A percentile compares a stretch with the other conserved stretches of the same genome.
These are phyloP conservation scores for Goffeauzyma gilvescens DNA, from an alignment of 768 basidiomycete species.

Conservation along the genomic window DNA sequence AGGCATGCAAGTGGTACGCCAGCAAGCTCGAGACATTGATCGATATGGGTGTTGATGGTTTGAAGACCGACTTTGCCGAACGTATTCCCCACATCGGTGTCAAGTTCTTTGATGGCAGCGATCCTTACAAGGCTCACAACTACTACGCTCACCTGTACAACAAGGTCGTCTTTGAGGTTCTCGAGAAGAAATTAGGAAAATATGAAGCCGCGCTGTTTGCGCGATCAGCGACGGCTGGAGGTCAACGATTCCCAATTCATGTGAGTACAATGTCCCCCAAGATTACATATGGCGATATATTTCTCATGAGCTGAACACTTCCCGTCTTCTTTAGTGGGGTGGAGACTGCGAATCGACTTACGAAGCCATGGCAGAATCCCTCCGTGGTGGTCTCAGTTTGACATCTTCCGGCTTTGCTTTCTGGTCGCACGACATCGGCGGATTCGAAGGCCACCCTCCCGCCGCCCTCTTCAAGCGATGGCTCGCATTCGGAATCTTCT, in stretches of 20 bases:
- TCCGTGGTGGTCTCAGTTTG: conserved; percentile 47
- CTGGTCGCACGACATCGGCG: conserved; percentile 58
- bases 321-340: conserved; percentile 15
- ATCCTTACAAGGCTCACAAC: conserved; percentile 51
- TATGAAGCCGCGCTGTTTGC: conserved; percentile 54
- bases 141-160: conserved; percentile 53
- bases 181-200: conserved; percentile 43
- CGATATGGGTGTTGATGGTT: conserved; percentile 35
- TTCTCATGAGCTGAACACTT: conserved; percentile 13
- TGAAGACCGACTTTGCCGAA: conserved; percentile 53
- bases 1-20: conserved; percentile 42
- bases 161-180: conserved; percentile 46
- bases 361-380: conserved; percentile 58
- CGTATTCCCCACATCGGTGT: conserved; percentile 51
- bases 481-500: conserved; percentile 59
- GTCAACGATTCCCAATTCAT: conserved; percentile 37
- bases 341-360: conserved; percentile 60
- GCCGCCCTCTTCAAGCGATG: conserved; percentile 55
- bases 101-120: conserved; percentile 47
- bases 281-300: conserved; percentile 26
- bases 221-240: conserved; percentile 47
- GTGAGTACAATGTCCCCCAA: conserved; percentile 18
- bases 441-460: conserved; percentile 53
- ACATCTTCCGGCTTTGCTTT: conserved; percentile 52
- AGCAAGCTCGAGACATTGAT: conserved; percentile 38